These are phyloP conservation scores for Solanum aculeatissimum DNA, from an alignment of 305 asterid genomes.

Conservation along the genomic window DNA sequence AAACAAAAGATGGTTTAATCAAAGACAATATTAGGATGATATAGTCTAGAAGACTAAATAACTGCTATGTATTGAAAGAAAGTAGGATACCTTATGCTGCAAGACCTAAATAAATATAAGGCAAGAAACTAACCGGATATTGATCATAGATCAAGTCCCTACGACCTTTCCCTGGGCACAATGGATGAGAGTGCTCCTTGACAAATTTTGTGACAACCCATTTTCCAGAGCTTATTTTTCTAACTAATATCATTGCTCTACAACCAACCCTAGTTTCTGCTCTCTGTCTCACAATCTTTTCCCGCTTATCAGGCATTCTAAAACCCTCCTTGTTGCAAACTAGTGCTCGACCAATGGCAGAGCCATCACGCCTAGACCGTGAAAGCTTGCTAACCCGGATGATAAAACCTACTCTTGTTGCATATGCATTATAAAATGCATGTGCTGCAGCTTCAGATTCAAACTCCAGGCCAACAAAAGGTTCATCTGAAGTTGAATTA, in stretches of 20 bases:
- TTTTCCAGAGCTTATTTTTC: slow-evolving; percentile 69
- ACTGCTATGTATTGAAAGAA: background rate
- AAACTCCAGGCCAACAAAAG: slow-evolving; percentile 79
- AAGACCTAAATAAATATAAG: background rate
- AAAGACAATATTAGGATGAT: background rate
- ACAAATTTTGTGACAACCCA: slow-evolving; percentile 86
- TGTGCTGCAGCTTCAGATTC: slow-evolving; percentile 95
- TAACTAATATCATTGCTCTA: slow-evolving; percentile 89
- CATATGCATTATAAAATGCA: slow-evolving; percentile 78
- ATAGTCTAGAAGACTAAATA: background rate
- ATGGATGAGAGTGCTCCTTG: slow-evolving; percentile 81
- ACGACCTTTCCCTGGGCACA: slow-evolving; percentile 85
- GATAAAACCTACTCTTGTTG: slow-evolving; percentile 73
- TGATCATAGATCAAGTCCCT: slow-evolving; percentile 77
- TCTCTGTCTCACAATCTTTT: slow-evolving; percentile 83
- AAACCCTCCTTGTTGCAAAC: slow-evolving; percentile 98
- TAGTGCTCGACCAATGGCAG: slow-evolving; percentile 94
- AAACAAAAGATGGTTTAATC: background rate
- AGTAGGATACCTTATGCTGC: background rate
- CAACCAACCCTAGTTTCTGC: slow-evolving; percentile 97
- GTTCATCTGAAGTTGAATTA: slow-evolving; percentile 55
- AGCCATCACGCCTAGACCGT: slow-evolving; percentile 93
- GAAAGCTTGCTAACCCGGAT: slow-evolving; percentile 97
- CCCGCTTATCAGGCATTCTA: slow-evolving; percentile 85
- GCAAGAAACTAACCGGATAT: slow-evolving; percentile 43